Conservation (phyloP, 768 basidiomycete genomes). For the Serendipita vermifera region DNA sequence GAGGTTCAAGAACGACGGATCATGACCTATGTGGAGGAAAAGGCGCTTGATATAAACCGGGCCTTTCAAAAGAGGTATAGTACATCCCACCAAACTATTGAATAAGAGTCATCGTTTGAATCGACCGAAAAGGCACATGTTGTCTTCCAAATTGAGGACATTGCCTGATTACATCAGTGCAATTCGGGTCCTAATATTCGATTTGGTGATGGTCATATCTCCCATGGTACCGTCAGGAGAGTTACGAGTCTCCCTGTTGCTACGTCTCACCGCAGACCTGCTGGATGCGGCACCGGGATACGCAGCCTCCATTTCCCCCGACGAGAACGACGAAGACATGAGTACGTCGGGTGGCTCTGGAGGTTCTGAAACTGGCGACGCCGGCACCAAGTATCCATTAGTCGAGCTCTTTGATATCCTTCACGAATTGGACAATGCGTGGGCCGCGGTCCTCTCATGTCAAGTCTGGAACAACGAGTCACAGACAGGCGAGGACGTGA, state of each 20-base stretch:
- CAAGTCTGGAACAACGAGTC: neutral
- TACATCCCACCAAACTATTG: no score
- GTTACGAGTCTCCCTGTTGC: neutral
- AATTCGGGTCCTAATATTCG: neutral
- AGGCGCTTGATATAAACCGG: neutral
- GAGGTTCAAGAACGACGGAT: neutral
- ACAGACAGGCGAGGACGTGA: neutral
- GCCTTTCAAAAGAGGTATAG: neutral
- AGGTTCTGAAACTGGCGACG: slow-evolving; percentile 28
- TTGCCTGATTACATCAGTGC: neutral
- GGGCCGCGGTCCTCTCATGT: neutral
- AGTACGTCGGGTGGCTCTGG: slow-evolving; percentile 18
- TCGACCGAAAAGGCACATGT: neutral
- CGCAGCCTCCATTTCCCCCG: neutral
- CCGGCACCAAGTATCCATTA: slow-evolving; percentile 21
- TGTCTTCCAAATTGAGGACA: neutral
- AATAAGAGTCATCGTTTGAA: no score
- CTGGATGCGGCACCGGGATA: neutral
- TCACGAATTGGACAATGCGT: neutral
- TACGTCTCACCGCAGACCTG: slow-evolving; percentile 1
- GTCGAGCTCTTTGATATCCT: neutral
- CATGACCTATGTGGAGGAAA: neutral
- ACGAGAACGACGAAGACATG: neutral
- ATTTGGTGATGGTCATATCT: neutral
- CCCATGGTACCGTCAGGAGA: neutral